Base-by-base conservation (phyloP, 2,329 filamentous ascomycete species). In the Hypocreales sp. region DNA sequence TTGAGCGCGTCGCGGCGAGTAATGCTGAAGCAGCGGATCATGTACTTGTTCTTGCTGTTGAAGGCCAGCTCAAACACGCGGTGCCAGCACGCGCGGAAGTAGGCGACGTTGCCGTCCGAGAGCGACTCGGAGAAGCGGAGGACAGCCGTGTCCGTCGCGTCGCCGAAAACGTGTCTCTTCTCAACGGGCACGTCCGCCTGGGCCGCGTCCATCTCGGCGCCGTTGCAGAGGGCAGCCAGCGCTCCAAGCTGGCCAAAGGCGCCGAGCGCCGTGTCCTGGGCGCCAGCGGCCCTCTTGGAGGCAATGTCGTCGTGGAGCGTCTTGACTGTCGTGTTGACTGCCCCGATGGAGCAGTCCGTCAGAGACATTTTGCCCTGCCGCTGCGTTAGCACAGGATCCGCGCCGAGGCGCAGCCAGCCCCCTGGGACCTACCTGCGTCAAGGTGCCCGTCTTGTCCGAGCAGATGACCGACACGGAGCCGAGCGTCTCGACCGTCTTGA, bases 1-100 rank as follows among this genome's bases (percentile, higher is more conserved):
- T 26, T 20, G 7, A 47, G 24, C 3, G 33, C 38, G 28, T 45
- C 44, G n/a, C 47, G 44, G 17, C 53, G 44, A 3, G 48, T 50
- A 21, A 64, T 37, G 3, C 57, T 57, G 26, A 76, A 66, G 1
- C 73, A 64, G 19, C 70, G 63, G 29, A 84, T 67, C 71, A 83
- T 84, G 45, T 73, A 84, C 50, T 86, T 86, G 53, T 83, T 84
- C 57, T 81, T 81, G 52, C 75, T 81, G 54, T 84, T 84, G 48
- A 86, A 86, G 0, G 75, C 68, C 16, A 81, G 56, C 29, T 78
- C 71, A 38, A 72, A 83, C 2, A 67, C 62, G 28, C 67, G 72
- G 27, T 64, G 64, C 75, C 76, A 83, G 35, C 63, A 58, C 10
- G 60, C 57, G 7, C 72, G 65, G 5, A 78, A 52, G 27, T 76